Evolutionary conservation across 2,329 filamentous ascomycete genomes (phyloP), one percentile per base, ranked within the genome.

Genomic region (Trichoderma hamatum): DNA sequence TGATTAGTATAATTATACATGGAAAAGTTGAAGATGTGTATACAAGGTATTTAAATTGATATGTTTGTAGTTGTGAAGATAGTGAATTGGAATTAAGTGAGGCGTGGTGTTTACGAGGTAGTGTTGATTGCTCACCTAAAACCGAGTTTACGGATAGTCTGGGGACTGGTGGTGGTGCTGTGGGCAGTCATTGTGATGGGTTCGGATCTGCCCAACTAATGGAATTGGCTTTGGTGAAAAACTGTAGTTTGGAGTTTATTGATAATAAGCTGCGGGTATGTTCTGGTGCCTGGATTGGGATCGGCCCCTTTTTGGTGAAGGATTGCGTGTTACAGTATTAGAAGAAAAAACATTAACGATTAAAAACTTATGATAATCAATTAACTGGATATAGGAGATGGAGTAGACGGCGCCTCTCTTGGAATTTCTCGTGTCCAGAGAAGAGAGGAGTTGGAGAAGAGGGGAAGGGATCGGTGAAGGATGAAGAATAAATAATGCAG

Each of bases 81-180:
- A 10, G 21, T 14, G 26, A 30, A 24, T 21, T 16, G 36, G 21
- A 30, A 32, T 4, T 32, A 32, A 32, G 16, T 9, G 46, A 51
- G 32, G n/a, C 7, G 28, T 32, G n/a, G 6, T 19, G 16, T 43
- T 43, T 16, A 43, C 14, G 26, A 52, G 30, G 30, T 32, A 32
- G 11, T 39, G 16, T 19, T 14, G 7, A 2, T 6, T 43, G 6
- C 74, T 72, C 68, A 78, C 77, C 76, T 64, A 21, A 71, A 67
- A 43, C 75, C 75, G 2, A 78, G 71, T 19, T 73, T 75, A 10
- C 77, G 75, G 1, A 76, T 67, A 16, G 71, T 64, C 2, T 63
- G 62, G 14, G 72, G 66, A 3, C 66, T n/a, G 1, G 69, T 46
- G 3, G 28, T 36, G 26, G 65, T 24, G 16, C 21, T 43, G 19